phyloP scores from a whole-genome alignment of 2,329 filamentous ascomycete species.

The Massarina eburnea region DNA sequence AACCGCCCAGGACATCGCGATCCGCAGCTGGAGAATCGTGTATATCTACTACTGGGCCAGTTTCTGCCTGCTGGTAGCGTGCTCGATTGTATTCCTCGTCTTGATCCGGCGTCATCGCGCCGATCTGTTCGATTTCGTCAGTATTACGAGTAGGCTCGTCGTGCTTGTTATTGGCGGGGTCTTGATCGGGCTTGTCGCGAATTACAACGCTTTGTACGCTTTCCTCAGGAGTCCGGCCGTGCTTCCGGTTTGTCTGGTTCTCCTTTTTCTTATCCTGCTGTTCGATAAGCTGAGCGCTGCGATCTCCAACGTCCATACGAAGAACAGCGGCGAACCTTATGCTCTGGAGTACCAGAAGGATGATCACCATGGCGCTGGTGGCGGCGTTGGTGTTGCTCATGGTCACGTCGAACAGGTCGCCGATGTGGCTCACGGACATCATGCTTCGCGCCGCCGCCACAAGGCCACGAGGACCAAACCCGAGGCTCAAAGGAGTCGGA shows the following conservation, averaged over 20 bases:
- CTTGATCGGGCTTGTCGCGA: conserved; percentile 33
- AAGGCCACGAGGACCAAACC: no score
- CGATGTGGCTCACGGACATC: neutral
- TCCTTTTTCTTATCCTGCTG: conserved; percentile 37
- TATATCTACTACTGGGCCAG: conserved; percentile 44
- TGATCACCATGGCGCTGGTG: conserved; percentile 22
- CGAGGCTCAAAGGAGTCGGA: no score
- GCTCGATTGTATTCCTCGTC: conserved; percentile 42
- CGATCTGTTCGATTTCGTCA: conserved; percentile 45
- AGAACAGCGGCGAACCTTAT: conserved; percentile 33
- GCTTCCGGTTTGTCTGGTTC: conserved; percentile 37
- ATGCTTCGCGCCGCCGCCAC: no score
- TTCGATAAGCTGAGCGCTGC: conserved; percentile 34
- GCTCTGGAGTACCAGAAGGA: conserved; percentile 31
- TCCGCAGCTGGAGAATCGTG: conserved; percentile 32
- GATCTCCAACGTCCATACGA: conserved; percentile 33
- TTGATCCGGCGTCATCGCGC: conserved; percentile 44
- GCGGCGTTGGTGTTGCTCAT: conserved; percentile 16
- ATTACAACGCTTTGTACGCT: conserved; percentile 19
- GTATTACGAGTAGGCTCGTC: conserved; percentile 33
- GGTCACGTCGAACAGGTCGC: conserved; percentile 12
- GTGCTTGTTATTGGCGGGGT: conserved; percentile 28
- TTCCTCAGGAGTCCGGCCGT: conserved; percentile 37
- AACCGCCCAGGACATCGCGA: conserved; percentile 27
- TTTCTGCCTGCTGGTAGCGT: conserved; percentile 40